Percentiles rank a stretch among this genome's conserved stretches.
Conservation (phyloP, 148 eudicot genomes). For the Heliamphora exappendiculata region DNA sequence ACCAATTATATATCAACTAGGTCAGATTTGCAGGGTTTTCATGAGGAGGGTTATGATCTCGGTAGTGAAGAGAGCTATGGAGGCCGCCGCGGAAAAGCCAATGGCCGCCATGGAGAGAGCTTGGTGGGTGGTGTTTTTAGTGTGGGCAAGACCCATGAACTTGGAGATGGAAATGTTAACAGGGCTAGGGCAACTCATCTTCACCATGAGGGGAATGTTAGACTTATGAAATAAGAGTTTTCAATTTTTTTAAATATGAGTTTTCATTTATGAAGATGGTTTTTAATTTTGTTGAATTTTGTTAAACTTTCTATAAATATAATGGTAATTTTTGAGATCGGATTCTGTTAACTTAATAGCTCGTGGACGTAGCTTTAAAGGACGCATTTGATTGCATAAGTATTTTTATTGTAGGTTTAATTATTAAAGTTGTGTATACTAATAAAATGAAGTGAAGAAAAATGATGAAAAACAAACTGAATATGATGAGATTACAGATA, state of each 20-base stretch:
- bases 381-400: too few species aligned
- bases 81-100: background rate
- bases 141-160: slow-evolving; percentile 5
- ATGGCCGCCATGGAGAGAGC: slow-evolving; percentile 11
- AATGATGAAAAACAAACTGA: too few species aligned
- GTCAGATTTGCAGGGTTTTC: background rate
- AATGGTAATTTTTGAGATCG: too few species aligned
- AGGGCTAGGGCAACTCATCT: slow-evolving; percentile 10
- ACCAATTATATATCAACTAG: background rate
- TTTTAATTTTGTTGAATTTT: background rate
- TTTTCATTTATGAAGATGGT: background rate
- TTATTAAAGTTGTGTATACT: too few species aligned
- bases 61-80: slow-evolving; percentile 1
- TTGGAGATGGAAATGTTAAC: slow-evolving; percentile 14
- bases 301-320: background rate
- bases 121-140: slow-evolving; percentile 6
- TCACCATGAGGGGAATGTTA: slow-evolving; percentile 16
- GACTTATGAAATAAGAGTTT: background rate
- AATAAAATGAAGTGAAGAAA: too few species aligned
- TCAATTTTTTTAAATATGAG: background rate
- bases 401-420: too few species aligned
- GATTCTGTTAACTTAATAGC: too few species aligned
- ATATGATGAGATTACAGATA: too few species aligned
- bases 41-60: background rate
- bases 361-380: too few species aligned